phyloP scores from a whole-genome alignment of 208 protist genomes.

The Leishmania braziliensis region DNA sequence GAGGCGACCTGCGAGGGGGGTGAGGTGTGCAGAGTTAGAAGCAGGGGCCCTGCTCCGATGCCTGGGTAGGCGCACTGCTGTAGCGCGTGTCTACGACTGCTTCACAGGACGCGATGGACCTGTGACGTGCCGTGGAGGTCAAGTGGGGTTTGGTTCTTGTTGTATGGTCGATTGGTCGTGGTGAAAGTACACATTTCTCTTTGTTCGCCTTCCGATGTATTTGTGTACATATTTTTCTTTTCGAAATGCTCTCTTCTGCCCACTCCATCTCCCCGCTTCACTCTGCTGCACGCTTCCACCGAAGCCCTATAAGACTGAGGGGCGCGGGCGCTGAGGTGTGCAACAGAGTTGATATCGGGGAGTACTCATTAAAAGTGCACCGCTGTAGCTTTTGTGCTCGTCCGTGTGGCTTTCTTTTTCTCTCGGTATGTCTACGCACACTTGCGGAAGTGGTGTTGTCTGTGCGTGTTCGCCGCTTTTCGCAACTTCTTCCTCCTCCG shows the following conservation, averaged over 20 bases:
- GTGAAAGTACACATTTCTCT: too few species aligned
- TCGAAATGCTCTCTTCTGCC: background rate
- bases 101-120: background rate
- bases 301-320: background rate
- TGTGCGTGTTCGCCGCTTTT: background rate
- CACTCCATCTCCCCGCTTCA: background rate
- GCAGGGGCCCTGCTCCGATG: background rate
- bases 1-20: background rate
- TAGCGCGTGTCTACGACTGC: background rate
- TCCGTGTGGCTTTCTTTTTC: background rate
- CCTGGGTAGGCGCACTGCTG: background rate
- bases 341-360: background rate
- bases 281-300: background rate
- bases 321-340: background rate
- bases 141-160: background rate
- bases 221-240: background rate
- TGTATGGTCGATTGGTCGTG: background rate
- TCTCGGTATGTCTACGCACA: conserved; percentile 1
- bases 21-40: background rate
- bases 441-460: too few species aligned
- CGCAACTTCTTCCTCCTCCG: background rate
- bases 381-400: background rate
- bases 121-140: background rate
- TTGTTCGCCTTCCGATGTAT: too few species aligned
- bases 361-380: background rate